These are phyloP conservation scores for Fragosphaeria purpurea DNA, from an alignment of 2,329 filamentous ascomycete species.

Conservation along the genomic window DNA sequence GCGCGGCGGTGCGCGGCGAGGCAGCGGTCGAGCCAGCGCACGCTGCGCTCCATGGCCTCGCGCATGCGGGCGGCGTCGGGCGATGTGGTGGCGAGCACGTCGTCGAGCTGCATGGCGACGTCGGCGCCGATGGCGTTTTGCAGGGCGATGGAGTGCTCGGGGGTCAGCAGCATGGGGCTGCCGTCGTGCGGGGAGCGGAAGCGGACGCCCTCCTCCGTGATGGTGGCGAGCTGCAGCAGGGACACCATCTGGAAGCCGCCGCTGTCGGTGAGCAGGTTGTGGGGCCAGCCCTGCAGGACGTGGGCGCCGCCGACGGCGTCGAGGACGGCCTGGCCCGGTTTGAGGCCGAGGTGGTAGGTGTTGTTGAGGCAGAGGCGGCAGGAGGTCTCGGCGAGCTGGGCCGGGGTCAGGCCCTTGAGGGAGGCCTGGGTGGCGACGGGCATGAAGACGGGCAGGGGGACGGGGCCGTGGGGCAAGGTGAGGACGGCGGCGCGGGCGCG, in stretches of 20 bases:
- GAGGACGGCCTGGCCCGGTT: constrained; percentile 83
- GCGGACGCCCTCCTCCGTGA: constrained; percentile 90
- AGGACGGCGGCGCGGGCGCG: constrained; percentile 85
- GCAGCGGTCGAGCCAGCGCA: constrained; percentile 93
- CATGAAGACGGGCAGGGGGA: constrained; percentile 93
- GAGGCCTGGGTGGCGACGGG: constrained; percentile 95
- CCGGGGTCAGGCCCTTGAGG: constrained; percentile 84
- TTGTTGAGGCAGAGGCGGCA: constrained; percentile 94
- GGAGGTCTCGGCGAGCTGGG: constrained; percentile 80
- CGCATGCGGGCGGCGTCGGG: constrained; percentile 80
- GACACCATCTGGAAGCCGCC: constrained; percentile 97
- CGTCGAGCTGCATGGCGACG: constrained; percentile 99
- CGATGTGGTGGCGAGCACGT: constrained; percentile 92
- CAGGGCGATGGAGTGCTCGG: constrained; percentile 89
- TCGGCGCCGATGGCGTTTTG: constrained; percentile 97
- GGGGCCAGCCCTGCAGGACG: constrained; percentile 86
- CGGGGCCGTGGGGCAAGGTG: constrained; percentile 81
- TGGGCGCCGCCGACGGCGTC: constrained; percentile 87
- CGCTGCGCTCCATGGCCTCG: constrained; percentile 88
- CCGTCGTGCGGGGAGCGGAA: constrained; percentile 97
- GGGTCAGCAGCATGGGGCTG: constrained; percentile 89
- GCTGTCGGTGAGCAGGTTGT: constrained; percentile 84
- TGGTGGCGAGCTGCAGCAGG: constrained; percentile 79
- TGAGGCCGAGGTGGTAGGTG: constrained; percentile 91
- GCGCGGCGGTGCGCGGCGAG: constrained; percentile 82